Evolutionary conservation across 2,329 filamentous ascomycete genomes (phyloP), one percentile per base, ranked within the genome.

Genomic region (Alternaria incomplexa): DNA sequence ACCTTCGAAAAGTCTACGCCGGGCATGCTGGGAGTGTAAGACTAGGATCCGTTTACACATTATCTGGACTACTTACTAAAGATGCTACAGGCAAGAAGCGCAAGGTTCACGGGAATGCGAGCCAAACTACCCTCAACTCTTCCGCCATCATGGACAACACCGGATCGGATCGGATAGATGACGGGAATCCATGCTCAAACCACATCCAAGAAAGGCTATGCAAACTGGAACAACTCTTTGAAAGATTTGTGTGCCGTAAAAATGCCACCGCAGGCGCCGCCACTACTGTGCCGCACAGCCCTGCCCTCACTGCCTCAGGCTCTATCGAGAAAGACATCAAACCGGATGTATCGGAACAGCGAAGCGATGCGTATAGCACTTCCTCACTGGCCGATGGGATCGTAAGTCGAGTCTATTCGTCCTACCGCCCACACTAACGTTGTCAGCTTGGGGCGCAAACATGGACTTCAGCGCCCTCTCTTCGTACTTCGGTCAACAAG

Each of bases 1-100:
- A 30, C 63, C 70, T 17, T 64, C 63, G n/a, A 76, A 70, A 62
- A 66, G 71, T 40, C 58, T 76, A 32, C 74, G 68, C 60, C 67
- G 76, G 53, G 68, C 73, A 43, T 79, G 74, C 58, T 77, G 76
- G 74, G 74, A 79, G 70, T 79, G 77, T 79, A 66, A 77, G 76
- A 67, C 32, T 17, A 22, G 40, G 46, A 36, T 5, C 25, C 12
- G 43, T 51, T 30, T 47, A 40, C 44, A 15, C 30, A 28, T 50
- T 20, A 28, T 30, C 15, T 6, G 30, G 36, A 20, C 32, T 36
- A 10, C 23, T 53, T 51, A 60, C 65, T 73, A 62, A 74, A 23
- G n/a, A 47, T 11, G 9, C 15, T n/a, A 25, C 63, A 79, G 77
- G 77, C 67, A 79, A 79, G 58, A 76, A 69, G 57, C 72, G 65